Percentiles rank a stretch among this genome's conserved stretches.
Conservation (phyloP, 1,284 basidiomycete genomes). For the Cutaneotrichosporon cyanovorans region DNA sequence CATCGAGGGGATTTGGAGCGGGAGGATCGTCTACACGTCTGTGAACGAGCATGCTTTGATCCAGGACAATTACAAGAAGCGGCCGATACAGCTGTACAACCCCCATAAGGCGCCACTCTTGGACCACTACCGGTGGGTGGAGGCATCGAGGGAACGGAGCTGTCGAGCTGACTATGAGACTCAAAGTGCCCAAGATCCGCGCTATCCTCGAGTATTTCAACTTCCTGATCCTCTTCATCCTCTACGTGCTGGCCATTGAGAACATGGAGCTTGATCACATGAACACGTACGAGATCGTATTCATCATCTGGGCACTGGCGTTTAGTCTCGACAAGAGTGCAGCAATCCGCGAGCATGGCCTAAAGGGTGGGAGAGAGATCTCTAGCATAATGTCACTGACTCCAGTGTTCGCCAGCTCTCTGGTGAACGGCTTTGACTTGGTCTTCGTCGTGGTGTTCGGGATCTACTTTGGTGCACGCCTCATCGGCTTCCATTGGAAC, state of each 20-base stretch:
- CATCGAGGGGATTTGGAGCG: slow-evolving; percentile 56
- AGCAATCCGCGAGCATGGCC: slow-evolving; percentile 87
- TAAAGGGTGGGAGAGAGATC: slow-evolving; percentile 54
- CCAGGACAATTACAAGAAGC: slow-evolving; percentile 88
- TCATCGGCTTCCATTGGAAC: slow-evolving; percentile 58
- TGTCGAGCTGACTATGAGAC: slow-evolving; percentile 46
- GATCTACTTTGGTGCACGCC: slow-evolving; percentile 63
- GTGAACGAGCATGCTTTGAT: slow-evolving; percentile 76
- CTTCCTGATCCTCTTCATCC: slow-evolving; percentile 71
- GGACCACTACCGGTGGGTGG: slow-evolving; percentile 76
- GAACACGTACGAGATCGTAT: slow-evolving; percentile 60
- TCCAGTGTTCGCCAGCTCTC: slow-evolving; percentile 39
- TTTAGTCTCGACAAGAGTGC: slow-evolving; percentile 88
- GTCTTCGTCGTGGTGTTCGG: slow-evolving; percentile 65
- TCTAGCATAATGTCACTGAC: not conserved
- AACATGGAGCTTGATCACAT: slow-evolving; percentile 56
- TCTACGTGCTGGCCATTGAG: slow-evolving; percentile 78
- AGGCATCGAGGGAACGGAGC: too few species aligned
- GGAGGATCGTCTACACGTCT: slow-evolving; percentile 82
- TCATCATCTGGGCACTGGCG: slow-evolving; percentile 75
- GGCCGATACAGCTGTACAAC: slow-evolving; percentile 87
- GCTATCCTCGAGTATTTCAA: slow-evolving; percentile 79
- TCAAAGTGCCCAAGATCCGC: slow-evolving; percentile 87
- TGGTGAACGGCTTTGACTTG: slow-evolving; percentile 73
- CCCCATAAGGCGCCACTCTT: slow-evolving; percentile 83